Evolutionary conservation across 495 filamentous ascomycete species (phyloP).

Genomic region (Friedmanniomyces endolithicus): DNA sequence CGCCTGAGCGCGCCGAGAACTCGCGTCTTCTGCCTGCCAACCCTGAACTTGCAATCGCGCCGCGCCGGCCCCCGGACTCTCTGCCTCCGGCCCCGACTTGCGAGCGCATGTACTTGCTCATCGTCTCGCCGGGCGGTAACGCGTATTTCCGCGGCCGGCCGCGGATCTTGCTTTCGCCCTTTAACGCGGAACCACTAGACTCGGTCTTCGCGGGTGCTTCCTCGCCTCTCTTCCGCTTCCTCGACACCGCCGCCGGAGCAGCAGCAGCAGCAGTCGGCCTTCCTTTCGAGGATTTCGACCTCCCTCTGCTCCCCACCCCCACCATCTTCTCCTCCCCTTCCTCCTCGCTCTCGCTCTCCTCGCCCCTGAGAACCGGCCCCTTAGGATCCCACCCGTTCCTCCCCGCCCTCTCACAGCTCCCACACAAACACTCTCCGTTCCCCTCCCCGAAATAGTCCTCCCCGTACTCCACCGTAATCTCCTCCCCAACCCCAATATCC

Average conservation of each 20-base stretch:
- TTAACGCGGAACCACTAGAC: background rate
- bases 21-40: no score
- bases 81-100: background rate
- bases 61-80: background rate
- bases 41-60: background rate
- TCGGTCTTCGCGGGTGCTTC: background rate
- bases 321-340: conserved; percentile 13
- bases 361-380: conserved; percentile 14
- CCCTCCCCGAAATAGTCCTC: conserved; percentile 92
- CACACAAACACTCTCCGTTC: conserved; percentile 90
- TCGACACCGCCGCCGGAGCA: background rate
- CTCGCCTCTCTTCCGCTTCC: background rate
- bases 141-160: conserved; percentile 7
- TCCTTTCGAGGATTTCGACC: background rate
- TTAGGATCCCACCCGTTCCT: conserved; percentile 65
- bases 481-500: conserved; percentile 75
- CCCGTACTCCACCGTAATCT: conserved; percentile 91
- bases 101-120: background rate
- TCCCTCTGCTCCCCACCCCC: background rate
- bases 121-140: conserved; percentile 1
- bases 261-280: background rate
- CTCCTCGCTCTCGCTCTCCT: conserved; percentile 18
- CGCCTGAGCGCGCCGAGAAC: no score
- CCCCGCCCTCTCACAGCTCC: conserved; percentile 63
- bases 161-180: background rate